Conservation (phyloP, 495 filamentous ascomycete species). For the Poronia punctata region DNA sequence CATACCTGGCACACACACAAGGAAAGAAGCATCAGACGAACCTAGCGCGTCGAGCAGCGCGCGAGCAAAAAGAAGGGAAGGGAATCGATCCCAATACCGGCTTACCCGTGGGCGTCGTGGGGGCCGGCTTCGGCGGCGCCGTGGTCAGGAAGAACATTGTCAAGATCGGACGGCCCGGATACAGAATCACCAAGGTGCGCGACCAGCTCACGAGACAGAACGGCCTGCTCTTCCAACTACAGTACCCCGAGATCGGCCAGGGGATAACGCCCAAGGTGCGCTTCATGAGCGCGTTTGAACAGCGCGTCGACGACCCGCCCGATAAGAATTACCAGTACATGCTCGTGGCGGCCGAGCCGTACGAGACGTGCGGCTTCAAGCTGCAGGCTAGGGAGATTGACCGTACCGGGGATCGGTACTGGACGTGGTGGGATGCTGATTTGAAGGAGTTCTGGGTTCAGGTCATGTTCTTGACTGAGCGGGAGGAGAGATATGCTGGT, state of each 20-base stretch:
- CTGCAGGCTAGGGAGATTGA: slow-evolving; percentile 92
- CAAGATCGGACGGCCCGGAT: slow-evolving; percentile 94
- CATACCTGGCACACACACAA: slow-evolving; percentile 97
- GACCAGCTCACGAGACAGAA: slow-evolving; percentile 87
- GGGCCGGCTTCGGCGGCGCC: slow-evolving; percentile 54
- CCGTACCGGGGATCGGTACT: slow-evolving; percentile 76
- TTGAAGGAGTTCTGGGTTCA: slow-evolving; percentile 98
- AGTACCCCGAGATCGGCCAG: slow-evolving; percentile 83
- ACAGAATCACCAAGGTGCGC: slow-evolving; percentile 93
- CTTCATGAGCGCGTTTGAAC: slow-evolving; percentile 96
- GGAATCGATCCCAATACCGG: slow-evolving; percentile 70
- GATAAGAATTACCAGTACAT: slow-evolving; percentile 93
- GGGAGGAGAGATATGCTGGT: slow-evolving; percentile 90
- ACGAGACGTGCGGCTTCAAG: slow-evolving; percentile 96
- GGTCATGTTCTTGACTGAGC: slow-evolving; percentile 97
- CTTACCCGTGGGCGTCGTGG: slow-evolving; percentile 63
- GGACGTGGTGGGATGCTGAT: slow-evolving; percentile 93
- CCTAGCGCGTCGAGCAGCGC: slow-evolving; percentile 89
- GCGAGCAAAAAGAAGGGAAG: slow-evolving; percentile 82
- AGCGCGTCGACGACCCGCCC: slow-evolving; percentile 91
- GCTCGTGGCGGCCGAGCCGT: slow-evolving; percentile 92
- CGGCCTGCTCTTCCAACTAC: slow-evolving; percentile 87
- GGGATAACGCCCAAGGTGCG: slow-evolving; percentile 74
- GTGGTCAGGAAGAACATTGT: slow-evolving; percentile 78
- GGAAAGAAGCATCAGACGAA: slow-evolving; percentile 99